Conservation (phyloP, 2,329 filamentous ascomycete genomes). For the Fusarium coffeatum region DNA sequence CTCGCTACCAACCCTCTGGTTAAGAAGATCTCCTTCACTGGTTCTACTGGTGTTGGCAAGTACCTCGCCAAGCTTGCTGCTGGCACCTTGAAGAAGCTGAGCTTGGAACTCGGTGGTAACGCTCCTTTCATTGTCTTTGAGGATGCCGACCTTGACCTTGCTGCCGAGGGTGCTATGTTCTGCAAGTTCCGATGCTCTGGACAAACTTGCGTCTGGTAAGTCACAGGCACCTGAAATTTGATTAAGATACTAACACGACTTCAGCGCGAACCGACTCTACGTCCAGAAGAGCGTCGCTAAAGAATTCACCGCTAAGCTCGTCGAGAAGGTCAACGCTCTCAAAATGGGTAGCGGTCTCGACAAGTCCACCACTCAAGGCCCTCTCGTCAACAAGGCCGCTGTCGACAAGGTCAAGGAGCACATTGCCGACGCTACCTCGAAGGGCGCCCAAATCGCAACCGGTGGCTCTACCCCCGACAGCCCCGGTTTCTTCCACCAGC, state of each 20-base stretch:
- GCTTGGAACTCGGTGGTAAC: conserved; percentile 78
- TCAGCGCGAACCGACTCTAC: conserved; percentile 51
- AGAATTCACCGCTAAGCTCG: conserved; percentile 47
- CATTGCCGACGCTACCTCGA: conserved; percentile 69
- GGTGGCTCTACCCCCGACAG: conserved; percentile 74
- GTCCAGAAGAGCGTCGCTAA: conserved; percentile 50
- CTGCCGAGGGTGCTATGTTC: conserved; percentile 66
- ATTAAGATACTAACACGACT: conserved; percentile 15
- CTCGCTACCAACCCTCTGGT: conserved; percentile 46
- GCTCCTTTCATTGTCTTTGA: conserved; percentile 73
- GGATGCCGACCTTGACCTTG: conserved; percentile 72
- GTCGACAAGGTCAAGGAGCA: conserved; percentile 71
- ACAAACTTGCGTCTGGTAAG: conserved; percentile 70
- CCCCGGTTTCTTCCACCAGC: conserved; percentile 74
- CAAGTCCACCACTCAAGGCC: conserved; percentile 46
- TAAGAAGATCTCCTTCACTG: conserved; percentile 76
- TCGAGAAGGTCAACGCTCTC: conserved; percentile 47
- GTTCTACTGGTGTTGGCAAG: conserved; percentile 70
- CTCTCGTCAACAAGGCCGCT: conserved; percentile 73
- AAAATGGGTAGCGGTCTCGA: conserved; percentile 46
- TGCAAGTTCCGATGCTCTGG: conserved; percentile 58
- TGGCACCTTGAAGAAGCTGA: conserved; percentile 72
- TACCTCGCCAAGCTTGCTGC: conserved; percentile 71
- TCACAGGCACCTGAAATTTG: not conserved
- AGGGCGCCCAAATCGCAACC: conserved; percentile 67